Evolutionary conservation across 805 yeast genomes (phyloP), one percentile per base, ranked within the genome.

Genomic region (Candida orba): DNA sequence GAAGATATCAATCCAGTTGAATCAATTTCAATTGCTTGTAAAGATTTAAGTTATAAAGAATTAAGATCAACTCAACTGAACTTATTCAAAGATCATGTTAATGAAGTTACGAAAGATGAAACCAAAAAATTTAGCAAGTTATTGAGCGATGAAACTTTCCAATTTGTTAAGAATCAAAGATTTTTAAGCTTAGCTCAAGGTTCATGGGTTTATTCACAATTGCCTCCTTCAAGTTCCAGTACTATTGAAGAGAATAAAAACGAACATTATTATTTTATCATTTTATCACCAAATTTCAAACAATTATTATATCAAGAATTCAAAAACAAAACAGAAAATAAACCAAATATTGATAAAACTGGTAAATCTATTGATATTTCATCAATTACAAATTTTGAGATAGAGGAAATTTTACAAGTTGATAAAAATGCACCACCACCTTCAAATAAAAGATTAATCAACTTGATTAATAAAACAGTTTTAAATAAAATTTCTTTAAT

Each of bases 121-220:
- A 67, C 78, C 35, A 47, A 51, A 2, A 69, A 65, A 25, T 81
- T 86, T 54, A 73, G 77, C 53, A 59, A 61, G 4, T 60, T 71
- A 27, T 66, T 84, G 44, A 58, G 71, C 10, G 57, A 63, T 13
- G 88, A 87, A 57, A 84, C 82, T 0, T 65, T 72, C 45, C 81
- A 79, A 33, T 84, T 84, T 58, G 88, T 86, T 14, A 75, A 76
- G 45, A 89, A 84, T 58, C 93, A 84, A 64, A 71, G 91, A 53
- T 78, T 82, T 37, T 62, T 84, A 45, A 81, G 79, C 56, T 63
- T 87, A 39, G 78, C 87, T 24, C 79, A 75, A 54, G 95, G 95
- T 2, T 74, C 84, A 2, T 87, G 95, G 95, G 90, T 84, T 13
- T 82, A 70, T 56, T 72, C 81, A 2, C 82, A 79, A 32, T 66